Base-by-base conservation (phyloP, 192 early-diverging fungal genomes). In the Podila minutissima region DNA sequence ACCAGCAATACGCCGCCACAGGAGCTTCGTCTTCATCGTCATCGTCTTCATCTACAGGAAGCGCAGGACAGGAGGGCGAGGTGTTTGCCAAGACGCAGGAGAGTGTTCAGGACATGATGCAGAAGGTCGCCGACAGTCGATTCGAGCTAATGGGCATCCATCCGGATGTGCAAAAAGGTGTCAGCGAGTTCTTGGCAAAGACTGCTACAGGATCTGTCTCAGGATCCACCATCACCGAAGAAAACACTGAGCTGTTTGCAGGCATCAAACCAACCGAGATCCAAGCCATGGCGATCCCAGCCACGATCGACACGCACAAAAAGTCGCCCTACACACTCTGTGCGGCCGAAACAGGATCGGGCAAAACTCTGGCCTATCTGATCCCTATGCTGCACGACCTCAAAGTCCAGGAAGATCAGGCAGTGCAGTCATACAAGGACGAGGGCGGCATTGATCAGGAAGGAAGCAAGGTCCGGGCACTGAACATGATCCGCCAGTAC, bases 311-410 rank as follows among this genome's bases (percentile, higher is more conserved):
- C 58, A 33, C 57, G 19, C 46, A 58, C 38, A 64, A 71, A 68
- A 74, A 78, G 57, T 74, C 67, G 0, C 65, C 66, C 17, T 87
- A 90, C 67, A 86, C 94, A 53, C 85, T 97, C 26, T 84, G 92
- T 67, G 94, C 95, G 6, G 96, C 94, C 2, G 96, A 97, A 82
- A 97, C 95, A 0, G 97, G 97, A 32, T 91, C 92, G 2, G 96
- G 96, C 9, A 99, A 99, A 82, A 97, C 97, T 0, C 74, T 95
- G 12, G 95, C 96, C 0, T 99, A 97, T 67, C 86, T 97, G 35
- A 51, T 93, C 24, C 96, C 96, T 0, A 82, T 94, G 0, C 85
- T 99, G 9, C 88, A 95, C 29, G 85, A 88, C 50, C 83, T 97
- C 22, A 96, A 95, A 83, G 35, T 60, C 4, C 84, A 93, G 46